phyloP scores from a whole-genome alignment of 2,329 filamentous ascomycete species.

The Leptographium radiaticola region DNA sequence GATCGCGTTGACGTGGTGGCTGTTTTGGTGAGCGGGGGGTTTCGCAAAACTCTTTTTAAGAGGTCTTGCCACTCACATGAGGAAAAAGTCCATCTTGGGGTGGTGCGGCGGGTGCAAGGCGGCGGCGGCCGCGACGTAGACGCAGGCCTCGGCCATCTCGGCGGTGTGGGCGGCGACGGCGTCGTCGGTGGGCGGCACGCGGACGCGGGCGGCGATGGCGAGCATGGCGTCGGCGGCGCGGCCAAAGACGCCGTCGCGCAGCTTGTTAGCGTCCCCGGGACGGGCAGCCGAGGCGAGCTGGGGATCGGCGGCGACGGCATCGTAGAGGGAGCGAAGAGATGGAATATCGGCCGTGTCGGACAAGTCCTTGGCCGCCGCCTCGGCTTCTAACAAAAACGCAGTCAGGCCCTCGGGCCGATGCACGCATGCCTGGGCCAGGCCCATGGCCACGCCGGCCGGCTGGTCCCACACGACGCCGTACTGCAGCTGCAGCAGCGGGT shows the following conservation, averaged over 20 bases:
- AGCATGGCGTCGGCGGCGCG: constrained; percentile 53
- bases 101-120: constrained; percentile 51
- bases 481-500: constrained; percentile 74
- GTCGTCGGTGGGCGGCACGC: constrained; percentile 40
- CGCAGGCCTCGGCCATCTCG: constrained; percentile 55
- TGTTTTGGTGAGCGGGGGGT: constrained; percentile 20
- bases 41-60: constrained; percentile 11
- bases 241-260: constrained; percentile 54
- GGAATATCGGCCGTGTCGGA: constrained; percentile 11
- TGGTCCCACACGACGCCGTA: constrained; percentile 76
- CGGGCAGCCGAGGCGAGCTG: constrained; percentile 41
- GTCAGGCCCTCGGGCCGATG: constrained; percentile 29
- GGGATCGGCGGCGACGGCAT: constrained; percentile 41
- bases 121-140: constrained; percentile 35
- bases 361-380: background rate
- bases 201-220: constrained; percentile 44
- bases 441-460: constrained; percentile 69
- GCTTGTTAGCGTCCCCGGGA: constrained; percentile 44
- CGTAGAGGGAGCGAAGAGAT: constrained; percentile 51
- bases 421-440: constrained; percentile 61
- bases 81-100: constrained; percentile 71
- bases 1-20: constrained; percentile 60
- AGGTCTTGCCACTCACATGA: constrained; percentile 41
- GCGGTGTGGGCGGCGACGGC: constrained; percentile 41
- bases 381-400: background rate